Conservation (phyloP, 768 basidiomycete species). For the Lyophyllum decastes region DNA sequence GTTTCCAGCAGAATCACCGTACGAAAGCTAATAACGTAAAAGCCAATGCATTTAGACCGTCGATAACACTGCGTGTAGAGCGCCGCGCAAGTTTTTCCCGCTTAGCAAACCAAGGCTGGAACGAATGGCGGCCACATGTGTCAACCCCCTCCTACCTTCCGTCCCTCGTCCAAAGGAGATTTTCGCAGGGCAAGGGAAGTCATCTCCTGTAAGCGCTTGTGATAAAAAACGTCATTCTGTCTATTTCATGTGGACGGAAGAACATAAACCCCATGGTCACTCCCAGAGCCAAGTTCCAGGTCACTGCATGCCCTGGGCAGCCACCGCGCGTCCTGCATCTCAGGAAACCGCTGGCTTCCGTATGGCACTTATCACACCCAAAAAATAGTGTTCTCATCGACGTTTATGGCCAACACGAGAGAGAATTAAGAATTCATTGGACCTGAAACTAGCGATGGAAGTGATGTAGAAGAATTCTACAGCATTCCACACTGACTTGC, state of each 20-base stretch:
- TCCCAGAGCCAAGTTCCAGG: not conserved
- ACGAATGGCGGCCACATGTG: not conserved
- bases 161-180: not conserved
- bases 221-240: not conserved
- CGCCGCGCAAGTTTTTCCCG: not conserved
- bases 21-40: not conserved
- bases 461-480: not conserved
- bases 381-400: not conserved
- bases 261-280: not conserved
- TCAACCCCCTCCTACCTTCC: not conserved
- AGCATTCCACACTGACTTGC: constrained; percentile 5
- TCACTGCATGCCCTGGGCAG: not conserved
- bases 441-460: not conserved
- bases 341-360: not conserved
- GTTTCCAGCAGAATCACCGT: not conserved
- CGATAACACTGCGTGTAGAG: not conserved
- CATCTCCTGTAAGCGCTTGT: not conserved
- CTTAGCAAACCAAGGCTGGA: not conserved
- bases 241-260: not conserved
- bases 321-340: not conserved
- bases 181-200: not conserved
- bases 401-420: not conserved
- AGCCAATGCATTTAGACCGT: not conserved
- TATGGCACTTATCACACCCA: not conserved
- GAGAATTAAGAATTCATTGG: no score